Conservation (phyloP, 805 yeast genomes). For the Pichia occidentalis region DNA sequence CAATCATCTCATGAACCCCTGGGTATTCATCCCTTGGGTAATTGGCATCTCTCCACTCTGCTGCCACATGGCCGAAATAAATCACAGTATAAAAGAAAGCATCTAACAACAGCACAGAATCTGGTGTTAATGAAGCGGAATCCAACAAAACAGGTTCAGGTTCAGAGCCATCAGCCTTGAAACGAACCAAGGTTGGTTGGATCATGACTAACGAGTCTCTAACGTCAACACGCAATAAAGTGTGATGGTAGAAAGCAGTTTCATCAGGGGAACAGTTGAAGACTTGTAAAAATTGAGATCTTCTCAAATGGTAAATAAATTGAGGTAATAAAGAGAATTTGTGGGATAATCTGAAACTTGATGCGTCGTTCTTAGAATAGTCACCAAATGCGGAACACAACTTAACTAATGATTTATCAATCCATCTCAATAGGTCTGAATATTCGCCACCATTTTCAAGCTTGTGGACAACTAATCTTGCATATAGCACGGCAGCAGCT, state of each 20-base stretch:
- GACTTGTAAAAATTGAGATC: conserved; percentile 92
- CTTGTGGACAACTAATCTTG: conserved; percentile 84
- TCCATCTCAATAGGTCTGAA: conserved; percentile 90
- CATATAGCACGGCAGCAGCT: conserved; percentile 92
- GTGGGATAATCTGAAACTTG: conserved; percentile 74
- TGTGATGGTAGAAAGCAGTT: conserved; percentile 94
- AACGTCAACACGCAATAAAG: conserved; percentile 84
- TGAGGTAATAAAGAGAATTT: conserved; percentile 89
- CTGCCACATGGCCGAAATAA: conserved; percentile 91
- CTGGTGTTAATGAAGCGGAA: conserved; percentile 86
- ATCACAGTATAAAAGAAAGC: conserved; percentile 95
- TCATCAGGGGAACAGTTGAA: conserved; percentile 99
- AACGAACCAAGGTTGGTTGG: conserved; percentile 91
- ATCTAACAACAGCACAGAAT: conserved; percentile 79
- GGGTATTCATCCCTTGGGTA: conserved; percentile 91
- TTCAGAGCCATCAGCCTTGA: conserved; percentile 67
- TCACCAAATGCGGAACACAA: conserved; percentile 92
- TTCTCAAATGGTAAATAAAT: conserved; percentile 89
- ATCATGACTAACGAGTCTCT: conserved; percentile 93
- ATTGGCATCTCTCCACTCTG: conserved; percentile 93
- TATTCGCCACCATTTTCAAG: conserved; percentile 67
- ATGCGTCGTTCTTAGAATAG: conserved; percentile 78
- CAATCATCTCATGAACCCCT: conserved; percentile 78
- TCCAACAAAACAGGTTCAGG: conserved; percentile 92
- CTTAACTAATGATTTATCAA: conserved; percentile 84